These are phyloP conservation scores for Chalciporus sphaerocephalus DNA, from an alignment of 768 basidiomycete species.

Conservation along the genomic window DNA sequence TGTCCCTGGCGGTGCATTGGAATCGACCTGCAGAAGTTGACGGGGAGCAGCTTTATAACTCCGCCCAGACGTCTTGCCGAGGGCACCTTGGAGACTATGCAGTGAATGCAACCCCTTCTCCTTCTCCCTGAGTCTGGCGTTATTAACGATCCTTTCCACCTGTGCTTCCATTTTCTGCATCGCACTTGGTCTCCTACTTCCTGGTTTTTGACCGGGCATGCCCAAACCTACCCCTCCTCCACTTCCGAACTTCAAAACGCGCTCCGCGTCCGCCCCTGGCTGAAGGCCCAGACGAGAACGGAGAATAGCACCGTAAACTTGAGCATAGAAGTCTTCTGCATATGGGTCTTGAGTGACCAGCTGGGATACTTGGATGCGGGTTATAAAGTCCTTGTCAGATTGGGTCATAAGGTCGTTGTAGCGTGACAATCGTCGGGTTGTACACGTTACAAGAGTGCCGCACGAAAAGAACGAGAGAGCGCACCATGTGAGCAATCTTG, in stretches of 20 bases:
- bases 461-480: conserved; percentile 12
- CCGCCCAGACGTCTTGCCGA: conserved; percentile 90
- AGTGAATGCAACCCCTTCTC: conserved; percentile 71
- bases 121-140: conserved; percentile 80
- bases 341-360: conserved; percentile 97
- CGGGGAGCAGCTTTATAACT: conserved; percentile 96
- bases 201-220: conserved; percentile 43
- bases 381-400: conserved; percentile 99
- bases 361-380: conserved; percentile 97
- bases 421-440: conserved; percentile 53
- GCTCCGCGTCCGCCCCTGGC: conserved; percentile 54
- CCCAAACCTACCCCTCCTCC: conserved; percentile 82
- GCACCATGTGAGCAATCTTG: conserved; percentile 87
- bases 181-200: conserved; percentile 70
- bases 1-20: conserved; percentile 40
- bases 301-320: conserved; percentile 85
- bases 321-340: conserved; percentile 97
- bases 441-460: neutral
- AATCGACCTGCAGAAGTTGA: conserved; percentile 87
- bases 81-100: conserved; percentile 83
- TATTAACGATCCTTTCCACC: conserved; percentile 93
- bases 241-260: conserved; percentile 82
- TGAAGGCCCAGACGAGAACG: conserved; percentile 75
- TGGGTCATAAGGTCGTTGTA: conserved; percentile 97
- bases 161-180: conserved; percentile 94